Evolutionary conservation across 2,329 filamentous ascomycete species (phyloP).

Genomic region (Aureobasidium lini): DNA sequence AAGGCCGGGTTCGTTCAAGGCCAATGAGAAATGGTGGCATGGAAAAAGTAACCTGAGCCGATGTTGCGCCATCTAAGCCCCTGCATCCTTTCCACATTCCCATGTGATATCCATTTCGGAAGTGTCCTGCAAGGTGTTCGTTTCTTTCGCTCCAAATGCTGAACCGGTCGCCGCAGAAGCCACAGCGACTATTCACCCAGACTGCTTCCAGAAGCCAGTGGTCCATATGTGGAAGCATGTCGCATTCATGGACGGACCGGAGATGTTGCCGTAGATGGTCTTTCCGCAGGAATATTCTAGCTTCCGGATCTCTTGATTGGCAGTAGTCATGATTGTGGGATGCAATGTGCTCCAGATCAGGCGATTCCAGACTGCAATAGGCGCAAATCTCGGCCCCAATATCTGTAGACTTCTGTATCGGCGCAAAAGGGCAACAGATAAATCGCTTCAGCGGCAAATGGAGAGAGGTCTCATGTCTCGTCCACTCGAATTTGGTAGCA

Average conservation of each 20-base stretch:
- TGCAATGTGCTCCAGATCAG: constrained; percentile 44
- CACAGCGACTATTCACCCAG: constrained; percentile 47
- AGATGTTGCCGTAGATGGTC: constrained; percentile 57
- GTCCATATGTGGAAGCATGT: constrained; percentile 56
- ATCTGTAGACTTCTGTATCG: constrained; percentile 18
- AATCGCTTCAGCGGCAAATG: constrained; percentile 59
- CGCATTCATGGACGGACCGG: constrained; percentile 53
- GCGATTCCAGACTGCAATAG: constrained; percentile 20
- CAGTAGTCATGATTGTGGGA: constrained; percentile 56
- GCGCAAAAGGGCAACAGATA: constrained; percentile 53
- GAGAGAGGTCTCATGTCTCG: constrained; percentile 58
- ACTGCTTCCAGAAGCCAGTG: constrained; percentile 52
- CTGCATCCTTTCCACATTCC: constrained; percentile 48
- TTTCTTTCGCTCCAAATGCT: constrained; percentile 44
- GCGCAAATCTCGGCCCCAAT: neutral
- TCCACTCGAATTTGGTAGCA: constrained; percentile 52
- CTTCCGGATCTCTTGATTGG: constrained; percentile 56
- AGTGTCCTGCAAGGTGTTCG: constrained; percentile 49
- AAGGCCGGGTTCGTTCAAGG: constrained; percentile 37
- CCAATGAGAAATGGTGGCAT: constrained; percentile 47
- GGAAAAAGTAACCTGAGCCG: constrained; percentile 41
- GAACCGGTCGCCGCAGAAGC: constrained; percentile 44
- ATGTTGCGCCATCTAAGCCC: constrained; percentile 42
- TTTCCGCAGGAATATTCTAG: constrained; percentile 57
- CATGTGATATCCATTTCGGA: constrained; percentile 47